Percentiles rank a stretch among this genome's conserved stretches.
phyloP scores from a whole-genome alignment of 345 rosid species.

The Gossypium arboreum region DNA sequence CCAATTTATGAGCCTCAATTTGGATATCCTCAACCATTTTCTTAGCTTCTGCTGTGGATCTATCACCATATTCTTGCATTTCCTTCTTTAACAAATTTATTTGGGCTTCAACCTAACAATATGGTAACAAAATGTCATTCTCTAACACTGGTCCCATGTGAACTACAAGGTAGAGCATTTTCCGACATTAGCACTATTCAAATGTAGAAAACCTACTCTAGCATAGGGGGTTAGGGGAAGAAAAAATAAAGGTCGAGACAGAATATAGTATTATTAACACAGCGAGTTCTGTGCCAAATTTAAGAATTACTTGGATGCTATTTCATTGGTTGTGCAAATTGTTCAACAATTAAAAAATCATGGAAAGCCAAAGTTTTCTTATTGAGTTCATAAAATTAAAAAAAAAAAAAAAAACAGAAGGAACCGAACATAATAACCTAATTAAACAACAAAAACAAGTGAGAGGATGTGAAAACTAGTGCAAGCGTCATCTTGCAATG shows the following conservation, averaged over 20 bases:
- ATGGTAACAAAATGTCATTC: constrained; percentile 2
- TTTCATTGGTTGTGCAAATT: no score
- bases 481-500: neutral
- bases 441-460: neutral
- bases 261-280: neutral
- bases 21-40: constrained; percentile 47
- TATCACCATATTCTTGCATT: constrained; percentile 36
- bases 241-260: neutral
- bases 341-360: neutral
- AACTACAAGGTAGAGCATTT: constrained; percentile 13
- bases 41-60: constrained; percentile 57
- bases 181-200: neutral
- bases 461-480: neutral
- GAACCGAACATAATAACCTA: neutral
- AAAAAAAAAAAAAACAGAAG: neutral
- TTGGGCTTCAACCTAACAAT: constrained; percentile 50
- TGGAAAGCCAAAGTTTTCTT: neutral
- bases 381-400: neutral
- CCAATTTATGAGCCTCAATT: constrained; percentile 46
- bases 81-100: constrained; percentile 50
- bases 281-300: neutral
- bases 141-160: constrained; percentile 9
- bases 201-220: neutral
- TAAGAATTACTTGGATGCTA: neutral
- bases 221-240: neutral